Conservation (phyloP, 768 basidiomycete species). For the Auricularia sp. region DNA sequence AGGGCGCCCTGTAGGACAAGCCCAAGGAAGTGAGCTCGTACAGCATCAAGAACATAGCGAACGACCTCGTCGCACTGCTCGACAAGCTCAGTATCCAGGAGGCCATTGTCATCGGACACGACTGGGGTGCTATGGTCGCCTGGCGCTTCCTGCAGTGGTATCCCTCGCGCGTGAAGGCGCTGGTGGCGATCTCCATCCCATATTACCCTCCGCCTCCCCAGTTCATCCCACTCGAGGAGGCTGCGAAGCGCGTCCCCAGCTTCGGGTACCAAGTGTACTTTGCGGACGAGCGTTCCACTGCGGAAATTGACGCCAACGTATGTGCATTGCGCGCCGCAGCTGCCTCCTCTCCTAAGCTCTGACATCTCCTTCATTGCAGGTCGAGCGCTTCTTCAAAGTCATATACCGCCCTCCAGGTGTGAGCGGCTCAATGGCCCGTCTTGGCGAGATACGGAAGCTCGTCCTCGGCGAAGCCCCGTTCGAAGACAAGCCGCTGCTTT, state of each 20-base stretch:
- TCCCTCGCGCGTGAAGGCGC: constrained; percentile 48
- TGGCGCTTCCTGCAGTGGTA: constrained; percentile 65
- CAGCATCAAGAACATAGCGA: constrained; percentile 46
- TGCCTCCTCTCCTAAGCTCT: not conserved
- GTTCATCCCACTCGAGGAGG: constrained; percentile 41
- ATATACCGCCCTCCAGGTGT: not conserved
- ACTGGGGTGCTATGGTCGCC: constrained; percentile 65
- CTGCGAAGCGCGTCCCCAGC: constrained; percentile 43
- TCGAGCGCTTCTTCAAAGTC: not conserved
- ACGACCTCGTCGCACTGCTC: constrained; percentile 57
- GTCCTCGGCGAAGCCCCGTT: not conserved
- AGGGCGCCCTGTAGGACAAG: constrained; percentile 29
- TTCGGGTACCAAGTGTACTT: constrained; percentile 65
- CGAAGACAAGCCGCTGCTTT: not conserved
- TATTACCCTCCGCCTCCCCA: constrained; percentile 47
- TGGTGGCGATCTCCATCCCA: constrained; percentile 54
- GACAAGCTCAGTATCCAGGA: constrained; percentile 42
- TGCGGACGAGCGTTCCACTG: constrained; percentile 38
- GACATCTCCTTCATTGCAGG: not conserved
- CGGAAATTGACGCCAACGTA: constrained; percentile 50
- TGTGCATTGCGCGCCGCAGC: constrained; percentile 8
- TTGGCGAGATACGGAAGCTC: not conserved
- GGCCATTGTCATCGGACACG: constrained; percentile 68
- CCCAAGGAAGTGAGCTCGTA: constrained; percentile 46
- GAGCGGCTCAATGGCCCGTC: not conserved